These are phyloP conservation scores for Paspalum vaginatum DNA, from an alignment of 176 grass and related monocot genomes.

Conservation along the genomic window DNA sequence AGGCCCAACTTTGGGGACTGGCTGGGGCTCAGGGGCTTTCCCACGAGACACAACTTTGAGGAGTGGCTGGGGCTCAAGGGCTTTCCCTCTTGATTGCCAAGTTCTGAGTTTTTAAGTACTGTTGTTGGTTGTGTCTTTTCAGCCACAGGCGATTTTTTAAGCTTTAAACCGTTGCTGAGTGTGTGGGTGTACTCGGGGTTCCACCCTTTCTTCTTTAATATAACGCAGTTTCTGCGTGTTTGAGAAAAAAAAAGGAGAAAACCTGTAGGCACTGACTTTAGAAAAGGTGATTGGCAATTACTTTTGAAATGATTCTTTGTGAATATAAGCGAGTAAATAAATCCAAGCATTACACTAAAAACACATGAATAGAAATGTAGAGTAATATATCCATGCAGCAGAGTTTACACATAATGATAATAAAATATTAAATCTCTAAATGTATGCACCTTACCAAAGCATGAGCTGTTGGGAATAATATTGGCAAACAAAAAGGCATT, in stretches of 20 bases:
- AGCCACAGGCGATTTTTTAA: not conserved
- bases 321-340: slow-evolving; percentile 29
- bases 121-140: not conserved
- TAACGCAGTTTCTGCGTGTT: too few species aligned
- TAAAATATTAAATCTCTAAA: slow-evolving; percentile 5
- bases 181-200: too few species aligned
- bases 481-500: slow-evolving; percentile 80
- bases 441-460: slow-evolving; percentile 69
- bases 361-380: not conserved
- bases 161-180: too few species aligned
- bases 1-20: not conserved
- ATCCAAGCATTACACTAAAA: slow-evolving; percentile 21
- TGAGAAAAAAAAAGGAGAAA: not conserved
- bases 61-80: not conserved
- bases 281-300: not conserved
- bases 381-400: slow-evolving; percentile 30
- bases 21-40: not conserved
- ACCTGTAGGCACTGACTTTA: not conserved
- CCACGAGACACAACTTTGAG: not conserved
- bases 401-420: slow-evolving; percentile 28
- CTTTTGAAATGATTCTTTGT: slow-evolving; percentile 24
- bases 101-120: not conserved
- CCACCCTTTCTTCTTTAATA: too few species aligned
- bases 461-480: slow-evolving; percentile 85
- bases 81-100: not conserved